Evolutionary conservation across 805 yeast genomes (phyloP), one percentile per base, ranked within the genome.

Genomic region (Vanderwaltozyma verrucispora): DNA sequence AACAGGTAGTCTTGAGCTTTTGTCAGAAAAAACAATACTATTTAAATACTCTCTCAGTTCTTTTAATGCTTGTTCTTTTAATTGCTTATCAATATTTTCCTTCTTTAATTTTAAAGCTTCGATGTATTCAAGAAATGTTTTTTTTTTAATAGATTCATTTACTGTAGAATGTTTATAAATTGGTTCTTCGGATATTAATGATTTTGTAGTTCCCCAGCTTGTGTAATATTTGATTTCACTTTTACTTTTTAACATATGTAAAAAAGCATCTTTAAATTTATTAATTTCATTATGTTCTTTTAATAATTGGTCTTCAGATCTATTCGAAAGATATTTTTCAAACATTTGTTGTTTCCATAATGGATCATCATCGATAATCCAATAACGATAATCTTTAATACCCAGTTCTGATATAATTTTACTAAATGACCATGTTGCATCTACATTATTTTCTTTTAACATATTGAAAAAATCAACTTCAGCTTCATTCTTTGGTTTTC

Each of bases 371-470:
- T 65, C 60, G 2, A 84, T 58, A 5, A 66, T 57, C 88, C 89
- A 82, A 50, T 83, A 87, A 13, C 77, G 63, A 2, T 78, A 73
- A 45, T 80, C 77, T 3, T 50, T 53, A 14, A 80, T 68, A 40
- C 80, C 72, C 14, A 61, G 59, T 17, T 72, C 69, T 7, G 52
- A 32, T 60, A 86, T 75, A 1, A 82, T 80, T 40, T 65, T 65
- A 34, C 70, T 74, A 56, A 85, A 85, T 0, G 92, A 70, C 88
- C 89, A 82, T 0, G 80, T 71, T 0, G 81, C 69, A 53, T 80
- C 87, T 3, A 86, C 84, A 7, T 67, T 60, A 28, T 69, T 58
- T 1, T 69, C 74, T 25, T 61, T 55, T 9, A 87, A 60, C 70
- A 86, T 64, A 2, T 62, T 54, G 14, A 66, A 48, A 51, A 80